A percentile compares a stretch with the other conserved stretches of the same genome.
Evolutionary conservation across 2,329 filamentous ascomycete genomes (phyloP).

Genomic region (Coniella vitis): DNA sequence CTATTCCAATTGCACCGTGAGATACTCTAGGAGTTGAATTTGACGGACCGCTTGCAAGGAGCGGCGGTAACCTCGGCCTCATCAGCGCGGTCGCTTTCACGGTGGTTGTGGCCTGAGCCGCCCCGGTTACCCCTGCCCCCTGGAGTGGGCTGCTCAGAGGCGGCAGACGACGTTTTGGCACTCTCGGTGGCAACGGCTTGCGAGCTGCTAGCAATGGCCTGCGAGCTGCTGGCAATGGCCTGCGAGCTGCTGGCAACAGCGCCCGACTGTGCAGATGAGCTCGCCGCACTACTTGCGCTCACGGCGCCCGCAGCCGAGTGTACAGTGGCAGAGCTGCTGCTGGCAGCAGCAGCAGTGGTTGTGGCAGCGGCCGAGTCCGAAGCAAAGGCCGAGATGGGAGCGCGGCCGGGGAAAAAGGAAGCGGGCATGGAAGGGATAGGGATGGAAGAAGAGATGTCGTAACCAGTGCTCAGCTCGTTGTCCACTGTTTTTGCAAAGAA

Average conservation of each 20-base stretch:
- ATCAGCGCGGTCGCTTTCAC: too few relatives aligned
- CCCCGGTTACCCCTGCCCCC: too few relatives aligned
- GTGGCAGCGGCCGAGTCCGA: constrained; percentile 2
- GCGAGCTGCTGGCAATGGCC: neutral
- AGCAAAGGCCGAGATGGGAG: constrained; percentile 10
- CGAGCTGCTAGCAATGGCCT: too few relatives aligned
- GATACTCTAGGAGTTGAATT: too few relatives aligned
- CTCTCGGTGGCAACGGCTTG: neutral
- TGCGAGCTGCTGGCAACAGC: neutral
- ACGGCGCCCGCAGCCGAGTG: neutral
- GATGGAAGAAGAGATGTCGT: constrained; percentile 9
- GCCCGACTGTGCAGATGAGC: neutral
- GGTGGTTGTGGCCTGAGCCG: too few relatives aligned
- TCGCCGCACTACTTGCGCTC: neutral
- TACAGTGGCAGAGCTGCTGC: neutral
- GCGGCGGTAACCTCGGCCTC: too few relatives aligned
- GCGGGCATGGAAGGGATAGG: constrained; percentile 15
- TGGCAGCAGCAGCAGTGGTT: neutral
- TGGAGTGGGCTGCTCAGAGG: too few relatives aligned
- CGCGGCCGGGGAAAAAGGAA: constrained; percentile 12
- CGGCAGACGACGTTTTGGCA: neutral
- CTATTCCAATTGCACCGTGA: too few relatives aligned
- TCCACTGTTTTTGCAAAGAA: constrained; percentile 4
- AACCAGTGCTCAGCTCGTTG: constrained; percentile 12
- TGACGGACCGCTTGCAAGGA: too few relatives aligned